These are phyloP conservation scores for Aristolochia californica DNA, from an alignment of 164 flowering plant genomes.

Conservation along the genomic window DNA sequence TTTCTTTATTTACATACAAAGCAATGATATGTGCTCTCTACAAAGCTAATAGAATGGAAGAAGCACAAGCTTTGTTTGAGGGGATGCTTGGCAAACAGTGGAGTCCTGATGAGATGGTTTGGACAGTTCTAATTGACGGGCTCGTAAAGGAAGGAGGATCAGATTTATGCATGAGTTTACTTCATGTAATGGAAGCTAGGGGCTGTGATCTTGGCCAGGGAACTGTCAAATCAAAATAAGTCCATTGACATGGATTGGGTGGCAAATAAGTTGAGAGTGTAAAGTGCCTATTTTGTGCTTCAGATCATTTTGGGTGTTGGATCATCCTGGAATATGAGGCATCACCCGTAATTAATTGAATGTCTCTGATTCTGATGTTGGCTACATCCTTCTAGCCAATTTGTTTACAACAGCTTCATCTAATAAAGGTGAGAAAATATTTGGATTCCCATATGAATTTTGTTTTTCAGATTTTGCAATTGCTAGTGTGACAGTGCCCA, in stretches of 20 bases:
- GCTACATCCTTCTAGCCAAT: constrained; percentile 1
- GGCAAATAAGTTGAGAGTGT: constrained; percentile 16
- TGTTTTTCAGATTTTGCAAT: too few relatives aligned
- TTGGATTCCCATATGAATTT: not conserved
- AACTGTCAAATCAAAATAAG: constrained; percentile 30
- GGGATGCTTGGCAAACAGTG: constrained; percentile 40
- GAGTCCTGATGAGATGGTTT: constrained; percentile 69
- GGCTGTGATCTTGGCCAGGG: constrained; percentile 43
- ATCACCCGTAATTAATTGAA: too few relatives aligned
- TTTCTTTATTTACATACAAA: constrained; percentile 27
- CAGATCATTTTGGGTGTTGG: too few relatives aligned
- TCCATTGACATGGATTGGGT: constrained; percentile 21
- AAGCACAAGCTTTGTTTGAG: constrained; percentile 42
- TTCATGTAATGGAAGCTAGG: constrained; percentile 47
- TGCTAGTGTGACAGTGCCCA: too few relatives aligned
- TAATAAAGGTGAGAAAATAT: constrained; percentile 1
- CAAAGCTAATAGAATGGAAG: constrained; percentile 27
- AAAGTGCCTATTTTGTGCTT: not conserved
- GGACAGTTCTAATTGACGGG: constrained; percentile 72
- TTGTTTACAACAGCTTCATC: not conserved
- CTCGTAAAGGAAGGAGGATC: constrained; percentile 45
- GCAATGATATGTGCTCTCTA: constrained; percentile 47
- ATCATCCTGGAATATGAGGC: too few relatives aligned
- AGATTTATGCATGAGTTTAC: constrained; percentile 45
- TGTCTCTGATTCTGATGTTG: not conserved